Base-by-base conservation (phyloP, 1,139 yeast genomes). In the Blastobotrys niveus region DNA sequence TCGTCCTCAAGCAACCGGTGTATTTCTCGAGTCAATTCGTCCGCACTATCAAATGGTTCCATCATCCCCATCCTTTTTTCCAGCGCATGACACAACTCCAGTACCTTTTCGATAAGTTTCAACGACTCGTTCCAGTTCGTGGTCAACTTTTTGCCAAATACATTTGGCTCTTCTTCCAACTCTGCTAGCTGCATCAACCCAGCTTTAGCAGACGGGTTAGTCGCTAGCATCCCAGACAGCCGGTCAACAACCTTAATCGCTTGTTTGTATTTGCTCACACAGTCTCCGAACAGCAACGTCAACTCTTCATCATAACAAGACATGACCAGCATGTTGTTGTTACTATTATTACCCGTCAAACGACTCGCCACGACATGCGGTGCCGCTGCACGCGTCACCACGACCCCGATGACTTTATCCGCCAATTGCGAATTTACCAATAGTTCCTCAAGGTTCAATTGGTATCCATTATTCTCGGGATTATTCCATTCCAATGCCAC, bases 281-380 rank as follows among this genome's bases (percentile, higher is more conserved):
- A 40, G 21, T 40, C 47, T 2, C 46, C 45, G 7, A 39, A 29
- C 47, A 47, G 30, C 5, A 18, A 40, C 14, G 21, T 25, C 15
- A 47, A 26, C 24, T 47, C 49, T 20, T 47, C 41, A 30, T 47
- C 46, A 26, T 43, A 47, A 32, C 47, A 43, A 7, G 29, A 29
- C 9, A 47, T 20, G 8, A 40, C 33, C 12, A 39, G 24, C 3
- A 37, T 24, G 27, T 29, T 10, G 14, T 34, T n/a, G n/a, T n/a
- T n/a, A n/a, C n/a, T n/a, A n/a, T n/a, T n/a, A n/a, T n/a, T n/a
- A n/a, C n/a, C n/a, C n/a, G n/a, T n/a, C n/a, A n/a, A n/a, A n/a
- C n/a, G n/a, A n/a, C n/a, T n/a, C n/a, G n/a, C n/a, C n/a, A 21
- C 18, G 12, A 45, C 12, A 22, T 34, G 35, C 7, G 17, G 15